A percentile compares a stretch with the other conserved stretches of the same genome.
Evolutionary conservation across 1,139 yeast species (phyloP).

Genomic region (Hanseniaspora gamundiae): DNA sequence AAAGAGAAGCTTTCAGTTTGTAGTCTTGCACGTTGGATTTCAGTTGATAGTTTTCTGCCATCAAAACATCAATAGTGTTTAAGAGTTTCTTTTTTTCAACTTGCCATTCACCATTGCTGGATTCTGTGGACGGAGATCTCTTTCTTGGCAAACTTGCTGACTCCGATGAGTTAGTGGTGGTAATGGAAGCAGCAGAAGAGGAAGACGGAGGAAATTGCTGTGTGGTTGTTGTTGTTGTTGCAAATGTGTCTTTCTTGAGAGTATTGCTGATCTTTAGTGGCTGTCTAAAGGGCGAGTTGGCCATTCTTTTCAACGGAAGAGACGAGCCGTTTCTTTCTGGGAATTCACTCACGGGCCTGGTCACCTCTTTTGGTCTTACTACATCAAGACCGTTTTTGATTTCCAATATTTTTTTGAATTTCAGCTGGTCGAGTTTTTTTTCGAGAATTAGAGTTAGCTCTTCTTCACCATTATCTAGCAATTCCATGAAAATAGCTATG

Average conservation of each 20-base stretch:
- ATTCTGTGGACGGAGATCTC: not conserved
- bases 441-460: conserved; percentile 42
- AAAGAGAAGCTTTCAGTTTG: not conserved
- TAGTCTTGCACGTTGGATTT: not conserved
- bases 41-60: not conserved
- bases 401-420: conserved; percentile 55
- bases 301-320: not conserved
- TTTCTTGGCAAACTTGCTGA: not conserved
- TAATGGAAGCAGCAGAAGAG: not conserved
- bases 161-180: not conserved
- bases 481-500: conserved; percentile 73
- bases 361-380: not conserved
- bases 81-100: not conserved
- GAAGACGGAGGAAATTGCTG: no score
- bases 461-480: conserved; percentile 50
- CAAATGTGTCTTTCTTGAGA: not conserved
- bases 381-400: not conserved
- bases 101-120: not conserved
- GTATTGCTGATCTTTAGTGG: not conserved
- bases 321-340: not conserved
- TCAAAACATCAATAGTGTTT: not conserved
- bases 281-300: not conserved
- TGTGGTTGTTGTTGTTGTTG: no score
- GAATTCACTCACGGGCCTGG: not conserved
- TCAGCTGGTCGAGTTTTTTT: conserved; percentile 63